Base-by-base conservation (phyloP, 2,329 filamentous ascomycete genomes). In the Bipolaris bicolor region DNA sequence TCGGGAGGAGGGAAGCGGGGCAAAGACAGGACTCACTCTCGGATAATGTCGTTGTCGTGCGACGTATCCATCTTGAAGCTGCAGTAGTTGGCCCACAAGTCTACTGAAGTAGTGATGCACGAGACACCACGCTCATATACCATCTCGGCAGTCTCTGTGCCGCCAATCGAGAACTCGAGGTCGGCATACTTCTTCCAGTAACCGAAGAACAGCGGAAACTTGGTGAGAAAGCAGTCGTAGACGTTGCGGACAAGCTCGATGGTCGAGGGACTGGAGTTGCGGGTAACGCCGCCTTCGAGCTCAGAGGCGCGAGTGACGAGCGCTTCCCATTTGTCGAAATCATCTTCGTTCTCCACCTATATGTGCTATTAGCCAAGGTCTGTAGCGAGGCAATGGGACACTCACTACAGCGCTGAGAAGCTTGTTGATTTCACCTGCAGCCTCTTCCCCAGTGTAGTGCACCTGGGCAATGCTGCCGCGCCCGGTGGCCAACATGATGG, bases 121-220 rank as follows among this genome's bases (percentile, higher is more conserved):
- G 93, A 92, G 70, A 97, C 90, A 66, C 95, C 95, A 76, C 95
- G 88, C 80, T 99, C 95, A 71, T 97, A 99, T 77, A 97, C 92
- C 90, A 97, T 96, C 78, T 98, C 95, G 52, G 95, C 95, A 41
- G 94, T 94, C 81, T 99, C 95, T 5, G 95, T 96, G 16, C 95
- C 95, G 4, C 92, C 92, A 64, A 99, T 97, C 49, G 92, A 92
- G 80, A 99, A 99, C 74, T 99, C 95, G 63, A 96, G 84, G 71
- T 98, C 94, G 72, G 95, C 95, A 83, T 98, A 99, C 77, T 97
- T 98, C 82, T 98, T 98, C 95, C 95, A 99, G 81, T 98, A 99
- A 50, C 94, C 95, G 71, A 98, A 99, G 37, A 98, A 86, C 10
- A 98, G 84, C 2, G 95, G 95, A 65, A 97, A 99, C 74, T 97